A percentile compares a stretch with the other conserved stretches of the same genome.
phyloP scores from a whole-genome alignment of 371 early-diverging fungal species.

The Mucor racemosus region DNA sequence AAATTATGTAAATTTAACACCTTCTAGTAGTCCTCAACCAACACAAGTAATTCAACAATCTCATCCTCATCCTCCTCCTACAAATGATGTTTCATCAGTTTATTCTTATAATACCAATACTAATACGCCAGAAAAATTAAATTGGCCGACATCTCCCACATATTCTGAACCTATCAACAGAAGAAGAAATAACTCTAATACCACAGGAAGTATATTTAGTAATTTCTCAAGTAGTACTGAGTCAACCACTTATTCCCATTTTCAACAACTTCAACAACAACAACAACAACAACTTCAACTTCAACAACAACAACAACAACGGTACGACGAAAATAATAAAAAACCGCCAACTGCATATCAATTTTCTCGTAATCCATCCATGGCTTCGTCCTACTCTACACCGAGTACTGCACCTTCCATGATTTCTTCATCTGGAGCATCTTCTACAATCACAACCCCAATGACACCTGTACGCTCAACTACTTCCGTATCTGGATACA shows the following conservation, averaged over 20 bases:
- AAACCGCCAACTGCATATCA: background rate
- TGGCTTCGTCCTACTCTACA: conserved; percentile 28
- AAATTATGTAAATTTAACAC: conserved; percentile 4
- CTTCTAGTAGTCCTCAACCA: conserved; percentile 1
- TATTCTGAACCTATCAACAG: background rate
- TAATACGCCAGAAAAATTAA: background rate
- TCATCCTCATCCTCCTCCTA: background rate
- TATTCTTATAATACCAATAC: background rate
- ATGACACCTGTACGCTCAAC: conserved; percentile 35
- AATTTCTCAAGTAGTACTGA: conserved; percentile 25
- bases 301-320: background rate
- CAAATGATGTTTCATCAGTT: background rate
- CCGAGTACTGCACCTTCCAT: conserved; percentile 23
- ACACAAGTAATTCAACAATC: background rate
- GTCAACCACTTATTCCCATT: conserved; percentile 17
- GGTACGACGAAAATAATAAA: conserved; percentile 7
- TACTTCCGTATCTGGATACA: conserved; percentile 27
- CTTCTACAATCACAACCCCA: conserved; percentile 21
- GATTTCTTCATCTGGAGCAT: conserved; percentile 7
- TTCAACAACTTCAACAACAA: background rate
- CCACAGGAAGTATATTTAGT: conserved; percentile 27
- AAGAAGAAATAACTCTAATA: conserved; percentile 22
- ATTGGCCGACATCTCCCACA: conserved; percentile 12
- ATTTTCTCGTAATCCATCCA: conserved; percentile 28
- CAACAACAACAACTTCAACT: background rate